Conservation (phyloP, 1,139 yeast genomes). For the Lodderomyces elongisporus region DNA sequence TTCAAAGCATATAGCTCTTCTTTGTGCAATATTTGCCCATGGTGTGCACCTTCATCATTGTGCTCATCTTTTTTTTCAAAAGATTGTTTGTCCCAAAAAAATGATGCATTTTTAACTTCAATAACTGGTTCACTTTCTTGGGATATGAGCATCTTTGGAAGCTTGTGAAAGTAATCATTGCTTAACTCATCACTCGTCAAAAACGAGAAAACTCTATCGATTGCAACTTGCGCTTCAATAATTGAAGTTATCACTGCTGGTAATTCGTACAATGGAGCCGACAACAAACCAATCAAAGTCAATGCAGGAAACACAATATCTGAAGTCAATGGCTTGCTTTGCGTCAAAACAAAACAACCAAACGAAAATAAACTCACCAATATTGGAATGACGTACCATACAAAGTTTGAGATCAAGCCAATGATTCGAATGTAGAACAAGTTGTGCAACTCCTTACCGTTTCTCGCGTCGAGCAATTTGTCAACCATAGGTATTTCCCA, state of each 20-base stretch:
- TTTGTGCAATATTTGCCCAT: constrained; percentile 11
- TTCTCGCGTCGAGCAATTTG: constrained; percentile 25
- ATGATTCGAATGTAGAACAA: constrained; percentile 22
- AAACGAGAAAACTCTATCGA: constrained; percentile 23
- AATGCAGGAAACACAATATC: constrained; percentile 32
- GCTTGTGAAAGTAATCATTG: constrained; percentile 12
- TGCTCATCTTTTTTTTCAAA: constrained; percentile 6
- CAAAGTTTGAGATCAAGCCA: constrained; percentile 21
- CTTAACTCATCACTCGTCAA: constrained; percentile 25
- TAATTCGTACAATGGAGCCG: constrained; percentile 26
- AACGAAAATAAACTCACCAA: constrained; percentile 24
- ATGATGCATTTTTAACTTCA: constrained; percentile 14
- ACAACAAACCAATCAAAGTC: constrained; percentile 26
- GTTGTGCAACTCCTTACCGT: constrained; percentile 24
- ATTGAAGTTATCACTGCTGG: constrained; percentile 23
- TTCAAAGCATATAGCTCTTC: constrained; percentile 35
- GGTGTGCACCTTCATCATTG: constrained; percentile 4
- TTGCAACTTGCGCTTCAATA: constrained; percentile 27
- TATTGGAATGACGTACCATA: constrained; percentile 32
- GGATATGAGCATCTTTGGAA: not conserved
- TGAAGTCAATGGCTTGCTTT: constrained; percentile 23
- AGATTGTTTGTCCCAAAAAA: constrained; percentile 13
- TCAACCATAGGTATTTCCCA: constrained; percentile 33
- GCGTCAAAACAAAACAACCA: constrained; percentile 16
- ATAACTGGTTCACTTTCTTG: constrained; percentile 8